Evolutionary conservation across 2,329 filamentous ascomycete species (phyloP).

Genomic region (Fusarium algeriense): DNA sequence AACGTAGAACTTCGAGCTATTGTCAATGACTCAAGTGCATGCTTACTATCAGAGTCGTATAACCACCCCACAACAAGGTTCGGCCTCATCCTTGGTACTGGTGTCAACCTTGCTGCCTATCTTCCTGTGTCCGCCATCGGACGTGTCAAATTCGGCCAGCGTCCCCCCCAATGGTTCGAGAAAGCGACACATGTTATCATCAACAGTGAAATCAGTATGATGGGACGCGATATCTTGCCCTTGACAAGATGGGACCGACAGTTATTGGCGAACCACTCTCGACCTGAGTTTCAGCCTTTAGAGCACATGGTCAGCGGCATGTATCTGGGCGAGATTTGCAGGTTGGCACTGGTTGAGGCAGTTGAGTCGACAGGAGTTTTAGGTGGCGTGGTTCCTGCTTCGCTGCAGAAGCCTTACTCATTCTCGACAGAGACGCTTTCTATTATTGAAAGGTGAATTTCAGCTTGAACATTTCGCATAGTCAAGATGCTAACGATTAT

Average conservation of each 20-base stretch:
- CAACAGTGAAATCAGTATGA: constrained; percentile 77
- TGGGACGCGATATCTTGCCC: constrained; percentile 69
- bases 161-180: constrained; percentile 68
- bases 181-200: constrained; percentile 72
- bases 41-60: constrained; percentile 74
- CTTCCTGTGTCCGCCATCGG: constrained; percentile 70
- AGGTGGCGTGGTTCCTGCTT: constrained; percentile 67
- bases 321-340: constrained; percentile 75
- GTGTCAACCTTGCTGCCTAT: constrained; percentile 74
- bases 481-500: constrained; percentile 37
- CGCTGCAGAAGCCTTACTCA: constrained; percentile 65
- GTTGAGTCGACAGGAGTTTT: constrained; percentile 66
- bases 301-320: constrained; percentile 74
- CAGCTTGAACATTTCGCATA: too few species aligned
- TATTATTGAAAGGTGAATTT: constrained; percentile 66
- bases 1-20: constrained; percentile 70
- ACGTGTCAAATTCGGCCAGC: constrained; percentile 66
- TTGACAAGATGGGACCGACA: constrained; percentile 71
- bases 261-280: constrained; percentile 65
- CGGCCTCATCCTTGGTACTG: constrained; percentile 75
- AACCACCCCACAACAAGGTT: constrained; percentile 69
- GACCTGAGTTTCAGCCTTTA: constrained; percentile 71
- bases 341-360: constrained; percentile 69
- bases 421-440: constrained; percentile 72
- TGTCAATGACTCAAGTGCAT: constrained; percentile 76